Evolutionary conservation across 306 rosid genomes (phyloP).

Genomic region (Hylodesmum podocarpum): DNA sequence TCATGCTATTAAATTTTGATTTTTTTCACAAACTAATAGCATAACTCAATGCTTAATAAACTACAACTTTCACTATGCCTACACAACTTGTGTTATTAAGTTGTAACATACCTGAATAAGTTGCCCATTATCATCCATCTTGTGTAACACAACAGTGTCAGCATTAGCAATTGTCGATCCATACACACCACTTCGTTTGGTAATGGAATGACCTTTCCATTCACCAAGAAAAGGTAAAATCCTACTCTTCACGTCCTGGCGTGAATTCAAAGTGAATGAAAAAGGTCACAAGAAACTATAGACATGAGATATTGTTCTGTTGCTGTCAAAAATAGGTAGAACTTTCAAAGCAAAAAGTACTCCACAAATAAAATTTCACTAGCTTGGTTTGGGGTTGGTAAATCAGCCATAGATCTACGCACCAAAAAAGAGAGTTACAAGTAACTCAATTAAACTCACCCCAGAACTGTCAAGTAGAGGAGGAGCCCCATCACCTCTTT

Average conservation of each 20-base stretch:
- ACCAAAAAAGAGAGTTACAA: neutral
- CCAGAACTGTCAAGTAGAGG: slow-evolving; percentile 45
- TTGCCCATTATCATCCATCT: slow-evolving; percentile 66
- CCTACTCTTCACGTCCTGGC: slow-evolving; percentile 45
- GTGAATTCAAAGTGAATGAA: slow-evolving; percentile 9
- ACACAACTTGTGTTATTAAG: neutral
- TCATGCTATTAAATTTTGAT: neutral
- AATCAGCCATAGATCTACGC: neutral
- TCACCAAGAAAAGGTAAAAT: slow-evolving; percentile 79
- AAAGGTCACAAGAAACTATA: neutral
- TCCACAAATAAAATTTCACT: neutral
- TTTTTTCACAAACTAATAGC: neutral
- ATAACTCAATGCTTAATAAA: neutral
- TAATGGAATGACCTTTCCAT: slow-evolving; percentile 86
- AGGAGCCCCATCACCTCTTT: slow-evolving; percentile 58
- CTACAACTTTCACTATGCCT: slow-evolving; percentile 3
- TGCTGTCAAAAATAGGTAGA: neutral
- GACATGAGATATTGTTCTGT: neutral
- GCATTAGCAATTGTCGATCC: slow-evolving; percentile 88
- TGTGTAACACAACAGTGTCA: slow-evolving; percentile 59
- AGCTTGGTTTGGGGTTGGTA: neutral
- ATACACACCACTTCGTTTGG: slow-evolving; percentile 94
- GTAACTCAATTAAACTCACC: slow-evolving; percentile 41
- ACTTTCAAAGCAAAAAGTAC: neutral
- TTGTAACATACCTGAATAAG: slow-evolving; percentile 70